Conservation (phyloP, 257 asterid species). For the Datura wrightii region DNA sequence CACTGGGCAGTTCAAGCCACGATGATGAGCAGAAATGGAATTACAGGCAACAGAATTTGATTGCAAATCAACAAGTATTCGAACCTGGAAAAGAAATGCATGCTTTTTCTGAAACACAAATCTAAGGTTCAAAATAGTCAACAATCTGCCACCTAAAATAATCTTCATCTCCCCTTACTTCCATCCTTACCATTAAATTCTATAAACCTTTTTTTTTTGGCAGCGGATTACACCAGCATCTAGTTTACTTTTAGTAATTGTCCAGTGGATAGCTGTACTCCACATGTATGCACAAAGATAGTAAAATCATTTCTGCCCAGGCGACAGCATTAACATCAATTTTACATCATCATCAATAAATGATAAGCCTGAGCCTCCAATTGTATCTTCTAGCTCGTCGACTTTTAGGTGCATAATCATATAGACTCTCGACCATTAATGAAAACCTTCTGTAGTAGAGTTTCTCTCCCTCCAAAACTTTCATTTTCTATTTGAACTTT, state of each 20-base stretch:
- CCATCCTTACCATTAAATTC: background rate
- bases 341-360: background rate
- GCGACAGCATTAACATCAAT: background rate
- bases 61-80: slow-evolving; percentile 1
- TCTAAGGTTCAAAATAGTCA: background rate
- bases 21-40: slow-evolving; percentile 22
- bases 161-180: slow-evolving; percentile 19
- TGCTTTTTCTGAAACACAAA: slow-evolving; percentile 15
- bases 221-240: slow-evolving; percentile 9
- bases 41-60: background rate
- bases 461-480: too few relatives aligned
- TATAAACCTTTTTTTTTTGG: background rate
- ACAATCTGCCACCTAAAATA: background rate
- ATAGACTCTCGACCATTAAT: too few relatives aligned
- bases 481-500: too few relatives aligned
- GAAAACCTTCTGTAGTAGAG: too few relatives aligned
- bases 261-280: slow-evolving; percentile 14
- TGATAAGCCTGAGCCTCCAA: slow-evolving; percentile 12
- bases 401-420: background rate
- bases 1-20: slow-evolving; percentile 25
- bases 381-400: slow-evolving; percentile 1
- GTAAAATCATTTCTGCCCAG: background rate
- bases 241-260: slow-evolving; percentile 24
- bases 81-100: background rate
- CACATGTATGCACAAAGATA: background rate